Evolutionary conservation across 257 asterid species (phyloP).

Genomic region (Fraxinus anomala): DNA sequence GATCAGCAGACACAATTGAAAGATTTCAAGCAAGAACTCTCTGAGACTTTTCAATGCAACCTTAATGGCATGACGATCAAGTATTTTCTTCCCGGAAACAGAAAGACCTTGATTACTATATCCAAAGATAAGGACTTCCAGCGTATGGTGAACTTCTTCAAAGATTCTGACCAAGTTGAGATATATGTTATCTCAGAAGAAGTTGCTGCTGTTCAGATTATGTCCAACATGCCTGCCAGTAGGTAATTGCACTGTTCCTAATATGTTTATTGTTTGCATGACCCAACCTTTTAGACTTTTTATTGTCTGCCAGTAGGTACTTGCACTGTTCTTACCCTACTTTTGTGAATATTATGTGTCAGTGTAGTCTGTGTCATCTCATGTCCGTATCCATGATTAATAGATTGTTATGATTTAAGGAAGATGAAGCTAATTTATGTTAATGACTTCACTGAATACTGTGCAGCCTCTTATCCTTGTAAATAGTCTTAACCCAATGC

Average conservation of each 20-base stretch:
- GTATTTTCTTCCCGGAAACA: constrained; percentile 90
- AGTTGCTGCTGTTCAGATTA: constrained; percentile 52
- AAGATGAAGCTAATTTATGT: not conserved
- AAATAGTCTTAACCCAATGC: not conserved
- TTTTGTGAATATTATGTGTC: too few relatives aligned
- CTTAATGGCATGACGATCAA: constrained; percentile 63
- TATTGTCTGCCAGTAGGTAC: constrained; percentile 6
- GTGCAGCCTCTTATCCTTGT: not conserved
- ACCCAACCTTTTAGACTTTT: constrained; percentile 17
- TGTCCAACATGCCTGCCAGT: constrained; percentile 72
- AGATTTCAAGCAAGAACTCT: constrained; percentile 79
- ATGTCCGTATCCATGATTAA: not conserved
- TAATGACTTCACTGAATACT: not conserved
- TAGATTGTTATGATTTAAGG: not conserved
- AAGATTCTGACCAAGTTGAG: constrained; percentile 93
- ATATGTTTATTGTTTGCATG: not conserved
- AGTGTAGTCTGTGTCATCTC: too few relatives aligned
- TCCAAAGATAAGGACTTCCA: constrained; percentile 93
- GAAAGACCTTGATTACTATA: constrained; percentile 81
- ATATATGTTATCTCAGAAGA: constrained; percentile 72
- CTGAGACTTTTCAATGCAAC: constrained; percentile 73
- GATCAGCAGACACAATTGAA: constrained; percentile 68
- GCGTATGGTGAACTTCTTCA: constrained; percentile 90
- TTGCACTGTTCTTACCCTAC: not conserved
- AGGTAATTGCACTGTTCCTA: constrained; percentile 50